A percentile compares a stretch with the other conserved stretches of the same genome.
Conservation (phyloP, 805 yeast species). For the Limtongozyma cylindracea region DNA sequence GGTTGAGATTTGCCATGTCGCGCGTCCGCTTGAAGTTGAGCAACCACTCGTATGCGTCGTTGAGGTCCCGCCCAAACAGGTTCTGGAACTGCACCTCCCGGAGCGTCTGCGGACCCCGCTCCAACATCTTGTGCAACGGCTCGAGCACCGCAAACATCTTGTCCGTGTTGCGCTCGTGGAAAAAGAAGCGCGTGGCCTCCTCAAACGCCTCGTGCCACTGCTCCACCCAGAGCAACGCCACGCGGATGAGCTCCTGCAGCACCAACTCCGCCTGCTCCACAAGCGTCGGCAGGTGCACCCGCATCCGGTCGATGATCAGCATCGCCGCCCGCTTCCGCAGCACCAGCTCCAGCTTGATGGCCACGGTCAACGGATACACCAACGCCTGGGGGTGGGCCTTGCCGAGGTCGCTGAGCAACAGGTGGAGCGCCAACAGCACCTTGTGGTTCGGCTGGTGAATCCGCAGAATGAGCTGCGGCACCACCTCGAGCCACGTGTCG, state of each 20-base stretch:
- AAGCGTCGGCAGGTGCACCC: slow-evolving; percentile 58
- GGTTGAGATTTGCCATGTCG: slow-evolving; percentile 73
- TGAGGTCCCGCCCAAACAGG: slow-evolving; percentile 79
- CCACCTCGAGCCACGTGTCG: slow-evolving; percentile 87
- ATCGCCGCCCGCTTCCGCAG: slow-evolving; percentile 81
- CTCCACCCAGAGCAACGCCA: slow-evolving; percentile 93
- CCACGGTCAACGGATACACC: slow-evolving; percentile 87
- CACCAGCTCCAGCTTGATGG: slow-evolving; percentile 79
- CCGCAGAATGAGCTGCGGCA: slow-evolving; percentile 88
- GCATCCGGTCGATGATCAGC: slow-evolving; percentile 78
- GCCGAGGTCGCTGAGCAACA: slow-evolving; percentile 68
- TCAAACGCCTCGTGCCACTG: slow-evolving; percentile 96
- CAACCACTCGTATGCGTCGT: slow-evolving; percentile 88
- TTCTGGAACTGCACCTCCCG: slow-evolving; percentile 83
- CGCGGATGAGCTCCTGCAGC: slow-evolving; percentile 80
- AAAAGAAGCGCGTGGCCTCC: slow-evolving; percentile 82
- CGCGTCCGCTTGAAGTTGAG: slow-evolving; percentile 62
- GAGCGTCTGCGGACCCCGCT: slow-evolving; percentile 75
- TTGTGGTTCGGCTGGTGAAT: slow-evolving; percentile 84
- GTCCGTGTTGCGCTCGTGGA: slow-evolving; percentile 85
- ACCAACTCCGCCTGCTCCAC: slow-evolving; percentile 88
- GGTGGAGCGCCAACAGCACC: slow-evolving; percentile 59
- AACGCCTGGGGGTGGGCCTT: slow-evolving; percentile 94
- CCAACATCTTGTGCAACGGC: slow-evolving; percentile 68
- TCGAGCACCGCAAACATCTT: slow-evolving; percentile 83